Conservation (phyloP, 2,329 filamentous ascomycete genomes). For the Verticillium nubilum region DNA sequence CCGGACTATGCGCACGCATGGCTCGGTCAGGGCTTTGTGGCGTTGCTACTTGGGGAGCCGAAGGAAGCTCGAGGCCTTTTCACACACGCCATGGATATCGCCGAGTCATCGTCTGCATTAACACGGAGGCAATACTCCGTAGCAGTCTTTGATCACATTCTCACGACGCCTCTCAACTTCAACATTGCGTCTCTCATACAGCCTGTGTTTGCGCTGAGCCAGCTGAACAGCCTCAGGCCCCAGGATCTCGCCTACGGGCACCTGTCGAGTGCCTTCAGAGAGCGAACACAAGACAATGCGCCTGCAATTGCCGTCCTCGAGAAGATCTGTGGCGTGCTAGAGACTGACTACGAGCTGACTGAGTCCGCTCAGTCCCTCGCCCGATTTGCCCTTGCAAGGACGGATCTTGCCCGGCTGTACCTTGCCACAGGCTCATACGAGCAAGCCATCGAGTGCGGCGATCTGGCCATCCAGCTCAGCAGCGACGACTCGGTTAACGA, state of each 20-base stretch:
- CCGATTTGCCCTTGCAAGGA: constrained; percentile 75
- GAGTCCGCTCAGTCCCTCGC: constrained; percentile 71
- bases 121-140: constrained; percentile 75
- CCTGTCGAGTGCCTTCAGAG: constrained; percentile 72
- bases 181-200: constrained; percentile 66
- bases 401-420: constrained; percentile 80
- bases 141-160: constrained; percentile 76
- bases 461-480: constrained; percentile 73
- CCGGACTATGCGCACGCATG: constrained; percentile 91
- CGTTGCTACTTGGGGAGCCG: constrained; percentile 66
- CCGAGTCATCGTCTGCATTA: constrained; percentile 67
- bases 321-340: constrained; percentile 62
- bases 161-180: constrained; percentile 47
- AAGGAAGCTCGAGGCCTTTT: constrained; percentile 81
- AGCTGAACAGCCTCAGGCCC: constrained; percentile 67
- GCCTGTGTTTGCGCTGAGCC: constrained; percentile 81
- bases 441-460: constrained; percentile 71
- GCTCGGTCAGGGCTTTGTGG: constrained; percentile 87
- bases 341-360: constrained; percentile 77
- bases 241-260: constrained; percentile 70
- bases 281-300: constrained; percentile 66
- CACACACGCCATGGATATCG: constrained; percentile 90
- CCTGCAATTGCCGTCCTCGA: constrained; percentile 61
- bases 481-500: constrained; percentile 65
- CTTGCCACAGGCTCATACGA: constrained; percentile 63